Evolutionary conservation across 2,329 filamentous ascomycete genomes (phyloP).

Genomic region (Sarocladiaceae sp.): DNA sequence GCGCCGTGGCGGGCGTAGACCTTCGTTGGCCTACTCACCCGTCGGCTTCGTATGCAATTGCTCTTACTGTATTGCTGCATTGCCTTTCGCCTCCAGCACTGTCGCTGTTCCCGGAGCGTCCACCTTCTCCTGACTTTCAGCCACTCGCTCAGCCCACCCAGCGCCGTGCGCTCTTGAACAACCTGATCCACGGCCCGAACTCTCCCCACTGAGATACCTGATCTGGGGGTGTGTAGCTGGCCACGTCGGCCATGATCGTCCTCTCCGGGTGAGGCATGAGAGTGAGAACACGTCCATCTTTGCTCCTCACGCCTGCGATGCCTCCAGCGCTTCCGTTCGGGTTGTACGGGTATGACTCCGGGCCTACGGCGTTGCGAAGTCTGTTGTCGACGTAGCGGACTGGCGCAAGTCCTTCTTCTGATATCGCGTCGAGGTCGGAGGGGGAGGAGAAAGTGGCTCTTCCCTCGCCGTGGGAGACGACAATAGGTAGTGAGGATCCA

Average conservation of each 20-base stretch:
- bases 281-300: slow-evolving; percentile 73
- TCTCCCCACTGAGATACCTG: slow-evolving; percentile 65
- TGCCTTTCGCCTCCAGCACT: neutral
- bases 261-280: slow-evolving; percentile 94
- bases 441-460: slow-evolving; percentile 63
- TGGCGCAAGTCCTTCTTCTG: slow-evolving; percentile 63
- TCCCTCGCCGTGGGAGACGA: slow-evolving; percentile 86
- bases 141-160: slow-evolving; percentile 67
- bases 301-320: slow-evolving; percentile 72
- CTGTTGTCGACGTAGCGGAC: slow-evolving; percentile 82
- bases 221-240: slow-evolving; percentile 61
- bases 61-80: neutral
- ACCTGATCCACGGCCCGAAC: slow-evolving; percentile 75
- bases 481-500: slow-evolving; percentile 75
- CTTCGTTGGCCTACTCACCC: neutral
- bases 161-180: slow-evolving; percentile 81
- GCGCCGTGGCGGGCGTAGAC: slow-evolving; percentile 1
- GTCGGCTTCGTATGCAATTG: neutral
- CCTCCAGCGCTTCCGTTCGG: slow-evolving; percentile 76
- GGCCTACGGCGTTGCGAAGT: slow-evolving; percentile 49
- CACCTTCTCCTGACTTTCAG: neutral
- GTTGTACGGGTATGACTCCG: slow-evolving; percentile 83
- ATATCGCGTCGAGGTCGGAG: slow-evolving; percentile 46
- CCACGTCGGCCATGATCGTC: slow-evolving; percentile 74
- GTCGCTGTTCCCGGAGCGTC: neutral